Base-by-base conservation (phyloP, 768 basidiomycete species). In the Crucibulum laeve region DNA sequence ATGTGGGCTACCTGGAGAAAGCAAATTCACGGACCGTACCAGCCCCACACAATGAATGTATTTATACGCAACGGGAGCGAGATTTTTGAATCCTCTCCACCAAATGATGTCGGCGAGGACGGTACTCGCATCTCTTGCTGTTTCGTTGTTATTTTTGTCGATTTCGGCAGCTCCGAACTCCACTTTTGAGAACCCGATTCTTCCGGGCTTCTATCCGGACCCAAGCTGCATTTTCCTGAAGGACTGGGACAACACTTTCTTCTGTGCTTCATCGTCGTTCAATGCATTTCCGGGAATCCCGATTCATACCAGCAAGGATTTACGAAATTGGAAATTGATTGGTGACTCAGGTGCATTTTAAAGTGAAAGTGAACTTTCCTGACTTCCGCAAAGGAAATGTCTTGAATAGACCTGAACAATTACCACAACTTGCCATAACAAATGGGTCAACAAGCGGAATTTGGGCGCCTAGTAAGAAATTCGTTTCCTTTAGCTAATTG, bases 251-350 rank as follows among this genome's bases (percentile, higher is more conserved):
- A 49, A 55, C 30, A 61, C 56, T 10, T 65, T 61, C 43, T 64
- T 62, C 47, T 65, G 62, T 49, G 64, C 56, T 1, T 57, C 54
- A 8, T 59, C 57, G 30, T 61, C 60, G 4, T 65, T 65, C 46
- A 64, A 62, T 38, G 59, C 63, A 17, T 62, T 65, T 34, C 64
- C 64, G 4, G 64, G 62, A 2, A 57, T 64, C 14, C 64, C 64
- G 2, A 51, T 65, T 11, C 60, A 60, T 36, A 52, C 61, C 4
- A 59, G 56, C 39, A 57, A 58, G 38, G 64, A 65, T 38, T 47
- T 64, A 19, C 51, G 52, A 38, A 55, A 58, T 30, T 65, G 61
- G 56, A 54, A 47, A 43, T 51, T 64, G 21, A 64, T 65, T 19
- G n/a, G n/a, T n/a, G n/a, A n/a, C n/a, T n/a, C n/a, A n/a, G n/a